Percentiles rank a stretch among this genome's conserved stretches.
Conservation (phyloP, 768 basidiomycete genomes). For the Russula foetens region DNA sequence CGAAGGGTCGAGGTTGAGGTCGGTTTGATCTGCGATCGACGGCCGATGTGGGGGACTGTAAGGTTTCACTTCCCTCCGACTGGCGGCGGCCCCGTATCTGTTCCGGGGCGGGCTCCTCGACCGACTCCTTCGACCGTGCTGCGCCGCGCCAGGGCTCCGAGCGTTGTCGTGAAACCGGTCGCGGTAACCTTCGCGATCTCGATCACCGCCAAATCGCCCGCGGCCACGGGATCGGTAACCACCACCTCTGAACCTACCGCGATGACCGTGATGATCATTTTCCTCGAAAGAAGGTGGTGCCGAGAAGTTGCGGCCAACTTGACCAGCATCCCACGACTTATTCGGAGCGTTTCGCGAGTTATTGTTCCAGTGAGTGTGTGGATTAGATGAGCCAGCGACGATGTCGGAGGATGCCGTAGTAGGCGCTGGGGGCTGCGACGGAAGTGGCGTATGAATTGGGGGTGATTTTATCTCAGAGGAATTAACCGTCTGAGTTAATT, state of each 20-base stretch:
- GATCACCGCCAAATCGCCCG: slow-evolving; percentile 59
- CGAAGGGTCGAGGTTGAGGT: slow-evolving; percentile 19
- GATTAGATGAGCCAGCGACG: slow-evolving; percentile 7
- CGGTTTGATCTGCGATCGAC: slow-evolving; percentile 6
- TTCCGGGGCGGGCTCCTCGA: slow-evolving; percentile 61
- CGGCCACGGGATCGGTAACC: slow-evolving; percentile 53
- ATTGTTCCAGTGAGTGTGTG: slow-evolving; percentile 5
- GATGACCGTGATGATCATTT: slow-evolving; percentile 44
- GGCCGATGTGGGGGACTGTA: slow-evolving; percentile 48
- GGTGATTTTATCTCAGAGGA: slow-evolving; percentile 21
- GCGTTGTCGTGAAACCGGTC: slow-evolving; percentile 37
- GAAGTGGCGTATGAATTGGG: slow-evolving; percentile 20
- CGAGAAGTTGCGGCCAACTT: slow-evolving; percentile 46
- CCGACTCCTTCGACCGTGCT: slow-evolving; percentile 50
- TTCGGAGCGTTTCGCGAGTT: slow-evolving; percentile 22
- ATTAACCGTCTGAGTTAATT: slow-evolving; percentile 55
- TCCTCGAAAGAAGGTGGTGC: slow-evolving; percentile 39
- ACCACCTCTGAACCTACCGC: slow-evolving; percentile 48
- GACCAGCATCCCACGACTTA: slow-evolving; percentile 48
- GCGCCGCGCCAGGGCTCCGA: slow-evolving; percentile 29
- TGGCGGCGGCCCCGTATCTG: slow-evolving; percentile 38
- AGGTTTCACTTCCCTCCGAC: slow-evolving; percentile 40
- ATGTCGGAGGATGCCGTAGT: neutral
- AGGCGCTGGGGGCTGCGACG: neutral
- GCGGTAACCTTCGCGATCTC: slow-evolving; percentile 32